Percentiles rank a stretch among this genome's conserved stretches.
phyloP scores from a whole-genome alignment of 1,139 yeast genomes.

The Pneumocystis sp. region DNA sequence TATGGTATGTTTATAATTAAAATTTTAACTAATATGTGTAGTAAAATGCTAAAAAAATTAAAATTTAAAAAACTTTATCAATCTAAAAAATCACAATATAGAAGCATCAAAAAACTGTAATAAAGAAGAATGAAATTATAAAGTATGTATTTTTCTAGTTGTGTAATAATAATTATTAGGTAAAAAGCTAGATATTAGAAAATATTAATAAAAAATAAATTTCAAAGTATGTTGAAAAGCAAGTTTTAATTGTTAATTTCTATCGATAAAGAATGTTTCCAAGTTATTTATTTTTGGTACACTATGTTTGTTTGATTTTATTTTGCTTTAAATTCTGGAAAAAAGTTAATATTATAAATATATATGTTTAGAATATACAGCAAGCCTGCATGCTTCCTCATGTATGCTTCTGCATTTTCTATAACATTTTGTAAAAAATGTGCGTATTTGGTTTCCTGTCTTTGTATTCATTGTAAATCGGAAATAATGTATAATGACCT shows the following conservation, averaged over 20 bases:
- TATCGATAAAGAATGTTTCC: neutral
- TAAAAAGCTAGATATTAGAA: neutral
- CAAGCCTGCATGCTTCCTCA: neutral
- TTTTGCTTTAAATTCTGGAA: neutral
- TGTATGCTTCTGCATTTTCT: neutral
- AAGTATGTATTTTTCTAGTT: neutral
- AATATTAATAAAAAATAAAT: neutral
- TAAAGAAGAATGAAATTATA: neutral
- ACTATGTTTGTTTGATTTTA: neutral
- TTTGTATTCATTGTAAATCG: neutral
- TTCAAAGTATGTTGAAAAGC: neutral
- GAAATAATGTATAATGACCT: neutral
- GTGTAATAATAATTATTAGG: neutral
- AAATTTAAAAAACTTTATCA: neutral
- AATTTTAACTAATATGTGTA: neutral
- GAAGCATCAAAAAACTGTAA: neutral
- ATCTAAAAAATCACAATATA: neutral
- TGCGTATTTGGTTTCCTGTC: neutral
- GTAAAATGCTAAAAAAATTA: neutral
- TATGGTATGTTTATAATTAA: neutral
- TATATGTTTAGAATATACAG: neutral
- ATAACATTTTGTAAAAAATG: neutral
- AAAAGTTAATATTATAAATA: neutral
- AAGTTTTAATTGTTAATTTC: neutral
- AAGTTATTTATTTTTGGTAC: neutral